phyloP scores from a whole-genome alignment of 768 basidiomycete species.

The Termitomyces sp. region DNA sequence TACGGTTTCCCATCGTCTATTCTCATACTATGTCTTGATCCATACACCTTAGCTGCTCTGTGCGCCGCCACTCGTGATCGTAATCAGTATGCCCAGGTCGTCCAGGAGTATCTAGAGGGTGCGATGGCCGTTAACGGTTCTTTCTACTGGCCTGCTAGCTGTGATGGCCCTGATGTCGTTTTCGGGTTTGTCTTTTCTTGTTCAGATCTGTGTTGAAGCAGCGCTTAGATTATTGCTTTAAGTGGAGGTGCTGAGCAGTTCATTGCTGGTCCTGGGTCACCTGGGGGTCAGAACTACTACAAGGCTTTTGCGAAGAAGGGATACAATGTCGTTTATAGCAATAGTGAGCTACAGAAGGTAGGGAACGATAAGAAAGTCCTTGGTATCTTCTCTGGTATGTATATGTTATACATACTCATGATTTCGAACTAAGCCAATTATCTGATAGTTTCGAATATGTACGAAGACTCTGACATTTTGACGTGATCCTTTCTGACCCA shows the following conservation, averaged over 20 bases:
- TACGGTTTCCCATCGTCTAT: constrained; percentile 10
- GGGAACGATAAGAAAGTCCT: constrained; percentile 32
- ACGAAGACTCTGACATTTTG: background rate
- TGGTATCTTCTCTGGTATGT: constrained; percentile 40
- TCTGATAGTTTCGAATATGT: constrained; percentile 18
- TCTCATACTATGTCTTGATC: background rate
- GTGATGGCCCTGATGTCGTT: constrained; percentile 39
- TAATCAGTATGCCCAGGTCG: constrained; percentile 26
- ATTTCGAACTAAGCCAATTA: background rate
- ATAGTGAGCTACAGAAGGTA: constrained; percentile 28
- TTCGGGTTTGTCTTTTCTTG: constrained; percentile 28
- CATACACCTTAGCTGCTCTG: constrained; percentile 27
- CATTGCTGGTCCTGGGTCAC: constrained; percentile 33
- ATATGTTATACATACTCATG: background rate
- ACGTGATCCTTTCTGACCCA: background rate
- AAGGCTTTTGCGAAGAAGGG: constrained; percentile 35
- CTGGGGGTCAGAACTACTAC: constrained; percentile 38
- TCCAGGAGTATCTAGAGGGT: constrained; percentile 35
- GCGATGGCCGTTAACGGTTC: constrained; percentile 28
- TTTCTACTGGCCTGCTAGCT: constrained; percentile 38
- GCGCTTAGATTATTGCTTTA: constrained; percentile 14
- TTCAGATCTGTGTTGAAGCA: background rate
- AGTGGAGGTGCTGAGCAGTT: constrained; percentile 41
- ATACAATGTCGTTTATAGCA: constrained; percentile 38
- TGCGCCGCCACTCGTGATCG: constrained; percentile 41